phyloP scores from a whole-genome alignment of 176 grass and related monocot genomes.

The Bothriochloa decipiens region DNA sequence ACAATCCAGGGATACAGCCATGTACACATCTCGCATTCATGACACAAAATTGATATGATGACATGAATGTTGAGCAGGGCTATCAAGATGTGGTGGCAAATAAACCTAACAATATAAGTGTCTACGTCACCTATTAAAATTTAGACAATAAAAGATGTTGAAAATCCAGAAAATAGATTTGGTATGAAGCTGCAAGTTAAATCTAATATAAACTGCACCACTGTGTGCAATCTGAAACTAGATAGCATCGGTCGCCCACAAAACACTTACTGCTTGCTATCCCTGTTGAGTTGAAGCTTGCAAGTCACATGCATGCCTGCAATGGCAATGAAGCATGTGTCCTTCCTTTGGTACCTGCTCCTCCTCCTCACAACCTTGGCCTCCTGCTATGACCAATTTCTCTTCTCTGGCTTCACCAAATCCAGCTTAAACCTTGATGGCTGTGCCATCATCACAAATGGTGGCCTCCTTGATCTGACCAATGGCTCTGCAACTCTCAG shows the following conservation, averaged over 20 bases:
- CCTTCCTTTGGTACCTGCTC: background rate
- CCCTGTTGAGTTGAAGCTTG: background rate
- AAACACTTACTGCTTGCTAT: background rate
- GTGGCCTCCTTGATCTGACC: slow-evolving; percentile 33
- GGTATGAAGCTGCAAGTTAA: background rate
- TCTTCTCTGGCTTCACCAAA: slow-evolving; percentile 46
- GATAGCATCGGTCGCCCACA: background rate
- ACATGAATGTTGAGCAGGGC: background rate
- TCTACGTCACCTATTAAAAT: background rate
- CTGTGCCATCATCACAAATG: background rate
- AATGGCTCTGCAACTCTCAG: background rate
- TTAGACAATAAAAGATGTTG: background rate
- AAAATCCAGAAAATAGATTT: background rate
- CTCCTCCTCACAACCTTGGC: background rate
- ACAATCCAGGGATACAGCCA: no score
- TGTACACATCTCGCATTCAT: no score
- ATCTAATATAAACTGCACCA: slow-evolving; percentile 1
- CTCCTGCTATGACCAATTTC: slow-evolving; percentile 13
- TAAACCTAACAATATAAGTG: background rate
- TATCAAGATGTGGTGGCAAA: background rate
- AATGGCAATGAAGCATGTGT: background rate
- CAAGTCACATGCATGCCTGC: background rate
- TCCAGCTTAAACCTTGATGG: slow-evolving; percentile 41
- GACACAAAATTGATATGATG: background rate
- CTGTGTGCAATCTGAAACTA: background rate